Percentiles rank a stretch among this genome's conserved stretches.
Evolutionary conservation across 768 basidiomycete species (phyloP).

Genomic region (Macrocybe gigantea): DNA sequence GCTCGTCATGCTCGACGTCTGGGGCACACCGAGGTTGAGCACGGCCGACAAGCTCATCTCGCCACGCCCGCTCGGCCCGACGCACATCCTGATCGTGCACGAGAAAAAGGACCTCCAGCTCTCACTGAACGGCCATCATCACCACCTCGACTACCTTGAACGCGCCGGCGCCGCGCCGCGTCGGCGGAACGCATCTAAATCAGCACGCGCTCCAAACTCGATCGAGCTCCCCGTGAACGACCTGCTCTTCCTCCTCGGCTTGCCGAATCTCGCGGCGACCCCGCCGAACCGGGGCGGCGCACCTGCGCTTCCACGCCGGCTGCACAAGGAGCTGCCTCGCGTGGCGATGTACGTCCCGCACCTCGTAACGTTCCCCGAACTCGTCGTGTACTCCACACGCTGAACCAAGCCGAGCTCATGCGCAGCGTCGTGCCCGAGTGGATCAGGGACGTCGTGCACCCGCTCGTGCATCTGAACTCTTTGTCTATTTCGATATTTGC

Average conservation of each 20-base stretch:
- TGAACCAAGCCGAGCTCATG: slow-evolving; percentile 32
- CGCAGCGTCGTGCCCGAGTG: slow-evolving; percentile 29
- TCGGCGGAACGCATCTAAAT: background rate
- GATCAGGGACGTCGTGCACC: slow-evolving; percentile 30
- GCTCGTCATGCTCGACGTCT: slow-evolving; percentile 13
- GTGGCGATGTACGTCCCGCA: slow-evolving; percentile 26
- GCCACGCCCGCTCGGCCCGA: slow-evolving; percentile 28
- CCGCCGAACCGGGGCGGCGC: background rate
- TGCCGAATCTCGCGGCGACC: slow-evolving; percentile 22
- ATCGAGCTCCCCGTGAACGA: slow-evolving; percentile 33
- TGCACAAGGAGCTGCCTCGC: slow-evolving; percentile 27
- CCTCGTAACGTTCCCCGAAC: slow-evolving; percentile 26
- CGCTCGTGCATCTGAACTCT: slow-evolving; percentile 1
- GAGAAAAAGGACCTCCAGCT: slow-evolving; percentile 1
- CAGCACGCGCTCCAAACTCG: slow-evolving; percentile 10
- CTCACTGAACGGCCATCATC: slow-evolving; percentile 2
- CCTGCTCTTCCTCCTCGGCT: slow-evolving; percentile 28
- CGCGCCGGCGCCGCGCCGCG: background rate
- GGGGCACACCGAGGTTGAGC: slow-evolving; percentile 19
- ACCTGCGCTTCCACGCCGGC: slow-evolving; percentile 22
- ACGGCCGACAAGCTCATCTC: slow-evolving; percentile 25
- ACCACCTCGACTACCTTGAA: slow-evolving; percentile 1
- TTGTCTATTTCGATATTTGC: slow-evolving; percentile 10
- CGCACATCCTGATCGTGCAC: slow-evolving; percentile 27
- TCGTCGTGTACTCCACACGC: slow-evolving; percentile 33